phyloP scores from a whole-genome alignment of 2,329 filamentous ascomycete genomes.

The Colletotrichum incanum region DNA sequence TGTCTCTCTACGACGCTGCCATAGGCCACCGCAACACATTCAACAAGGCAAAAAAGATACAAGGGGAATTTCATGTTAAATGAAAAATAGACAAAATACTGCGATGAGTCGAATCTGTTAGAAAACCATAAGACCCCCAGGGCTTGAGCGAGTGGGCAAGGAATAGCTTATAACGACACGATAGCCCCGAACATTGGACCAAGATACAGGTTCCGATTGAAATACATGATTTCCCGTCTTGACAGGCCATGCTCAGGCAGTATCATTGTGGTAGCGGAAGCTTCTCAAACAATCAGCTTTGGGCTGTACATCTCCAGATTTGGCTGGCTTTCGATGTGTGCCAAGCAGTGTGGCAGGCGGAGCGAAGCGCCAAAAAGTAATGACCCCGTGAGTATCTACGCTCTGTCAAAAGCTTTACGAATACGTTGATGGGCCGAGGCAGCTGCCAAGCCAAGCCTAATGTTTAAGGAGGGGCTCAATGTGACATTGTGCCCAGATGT shows the following conservation, averaged over 20 bases:
- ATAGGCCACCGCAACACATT: background rate
- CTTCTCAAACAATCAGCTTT: too few species aligned
- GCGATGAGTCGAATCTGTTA: background rate
- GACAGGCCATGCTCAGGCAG: background rate
- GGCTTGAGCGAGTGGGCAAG: too few species aligned
- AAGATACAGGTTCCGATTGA: background rate
- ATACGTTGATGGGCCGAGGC: background rate
- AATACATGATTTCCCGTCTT: background rate
- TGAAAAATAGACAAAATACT: background rate
- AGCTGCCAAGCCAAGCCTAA: background rate
- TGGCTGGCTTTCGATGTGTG: background rate
- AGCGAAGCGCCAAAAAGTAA: background rate
- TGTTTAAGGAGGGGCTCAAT: background rate
- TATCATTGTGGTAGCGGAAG: background rate
- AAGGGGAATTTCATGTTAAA: slow-evolving; percentile 10
- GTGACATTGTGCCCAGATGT: background rate
- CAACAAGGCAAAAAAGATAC: background rate
- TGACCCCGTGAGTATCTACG: too few species aligned
- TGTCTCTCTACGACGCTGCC: slow-evolving; percentile 11
- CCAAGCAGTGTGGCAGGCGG: background rate
- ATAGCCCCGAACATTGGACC: background rate
- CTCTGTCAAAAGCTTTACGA: background rate
- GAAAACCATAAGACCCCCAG: background rate
- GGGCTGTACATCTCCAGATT: background rate
- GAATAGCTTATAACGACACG: background rate